A percentile compares a stretch with the other conserved stretches of the same genome.
Conservation (phyloP, 2,329 filamentous ascomycete genomes). For the Sporothrix mexicana region DNA sequence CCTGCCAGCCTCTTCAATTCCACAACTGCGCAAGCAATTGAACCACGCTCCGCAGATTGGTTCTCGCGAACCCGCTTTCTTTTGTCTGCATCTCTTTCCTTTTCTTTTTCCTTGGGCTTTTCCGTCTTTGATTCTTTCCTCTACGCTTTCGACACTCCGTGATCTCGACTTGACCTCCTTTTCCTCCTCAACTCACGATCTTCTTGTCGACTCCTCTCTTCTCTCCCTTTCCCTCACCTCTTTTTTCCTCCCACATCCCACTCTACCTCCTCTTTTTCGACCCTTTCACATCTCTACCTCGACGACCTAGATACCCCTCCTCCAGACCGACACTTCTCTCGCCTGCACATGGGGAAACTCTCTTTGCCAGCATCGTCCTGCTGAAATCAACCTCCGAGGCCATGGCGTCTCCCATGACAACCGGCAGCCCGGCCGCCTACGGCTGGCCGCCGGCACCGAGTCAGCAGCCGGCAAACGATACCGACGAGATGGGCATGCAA, state of each 20-base stretch:
- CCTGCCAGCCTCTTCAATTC: constrained; percentile 37
- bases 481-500: constrained; percentile 44
- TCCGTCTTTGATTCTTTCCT: not conserved
- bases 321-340: not conserved
- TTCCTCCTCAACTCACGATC: constrained; percentile 1
- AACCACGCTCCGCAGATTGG: constrained; percentile 20
- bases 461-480: constrained; percentile 31
- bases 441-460: constrained; percentile 31
- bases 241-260: not conserved
- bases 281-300: not conserved
- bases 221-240: constrained; percentile 10
- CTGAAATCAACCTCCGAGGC: constrained; percentile 18
- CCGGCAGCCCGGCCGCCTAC: constrained; percentile 30
- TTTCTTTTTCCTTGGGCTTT: not conserved
- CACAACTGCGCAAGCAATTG: constrained; percentile 24
- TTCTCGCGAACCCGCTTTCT: not conserved
- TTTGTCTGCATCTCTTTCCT: not conserved
- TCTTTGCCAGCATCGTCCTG: not conserved
- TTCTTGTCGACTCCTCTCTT: not conserved
- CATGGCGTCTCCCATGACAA: constrained; percentile 39
- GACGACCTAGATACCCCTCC: not conserved
- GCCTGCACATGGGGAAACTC: constrained; percentile 26
- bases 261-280: not conserved
- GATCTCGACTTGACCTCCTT: constrained; percentile 2
- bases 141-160: not conserved